A percentile compares a stretch with the other conserved stretches of the same genome.
phyloP scores from a whole-genome alignment of 2,329 filamentous ascomycete species.

The Chrysosporium keratinophilum region DNA sequence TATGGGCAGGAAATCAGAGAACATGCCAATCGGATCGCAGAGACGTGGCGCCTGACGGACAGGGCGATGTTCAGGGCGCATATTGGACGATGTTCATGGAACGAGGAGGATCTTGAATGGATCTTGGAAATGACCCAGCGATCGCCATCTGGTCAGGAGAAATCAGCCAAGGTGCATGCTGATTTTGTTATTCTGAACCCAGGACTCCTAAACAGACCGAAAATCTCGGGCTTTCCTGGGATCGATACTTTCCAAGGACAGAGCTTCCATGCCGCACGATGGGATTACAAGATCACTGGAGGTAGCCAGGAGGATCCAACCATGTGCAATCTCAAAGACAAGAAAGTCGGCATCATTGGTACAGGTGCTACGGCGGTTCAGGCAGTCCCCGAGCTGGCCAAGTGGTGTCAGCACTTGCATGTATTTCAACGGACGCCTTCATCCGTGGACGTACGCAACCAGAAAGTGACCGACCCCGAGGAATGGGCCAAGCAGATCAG shows the following conservation, averaged over 20 bases:
- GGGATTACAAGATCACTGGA: slow-evolving; percentile 35
- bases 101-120: slow-evolving; percentile 33
- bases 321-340: slow-evolving; percentile 29
- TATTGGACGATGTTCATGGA: slow-evolving; percentile 38
- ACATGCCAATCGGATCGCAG: slow-evolving; percentile 39
- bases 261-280: slow-evolving; percentile 37
- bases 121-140: slow-evolving; percentile 17
- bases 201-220: slow-evolving; percentile 36
- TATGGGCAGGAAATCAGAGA: slow-evolving; percentile 38
- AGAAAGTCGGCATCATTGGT: slow-evolving; percentile 36
- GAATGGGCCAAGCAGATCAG: slow-evolving; percentile 13
- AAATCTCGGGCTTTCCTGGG: slow-evolving; percentile 37
- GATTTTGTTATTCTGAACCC: slow-evolving; percentile 34
- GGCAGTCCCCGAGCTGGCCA: slow-evolving; percentile 32
- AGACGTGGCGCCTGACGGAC: slow-evolving; percentile 35
- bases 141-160: not conserved
- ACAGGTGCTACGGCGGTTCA: slow-evolving; percentile 39
- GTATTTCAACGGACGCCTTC: slow-evolving; percentile 38
- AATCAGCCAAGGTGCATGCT: slow-evolving; percentile 22
- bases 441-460: slow-evolving; percentile 21
- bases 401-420: slow-evolving; percentile 29
- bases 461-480: slow-evolving; percentile 12
- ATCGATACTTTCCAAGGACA: slow-evolving; percentile 32
- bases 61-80: slow-evolving; percentile 41
- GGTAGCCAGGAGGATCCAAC: slow-evolving; percentile 25